Evolutionary conservation across 2,329 filamentous ascomycete genomes (phyloP).

Genomic region (Ophiostoma sp.): DNA sequence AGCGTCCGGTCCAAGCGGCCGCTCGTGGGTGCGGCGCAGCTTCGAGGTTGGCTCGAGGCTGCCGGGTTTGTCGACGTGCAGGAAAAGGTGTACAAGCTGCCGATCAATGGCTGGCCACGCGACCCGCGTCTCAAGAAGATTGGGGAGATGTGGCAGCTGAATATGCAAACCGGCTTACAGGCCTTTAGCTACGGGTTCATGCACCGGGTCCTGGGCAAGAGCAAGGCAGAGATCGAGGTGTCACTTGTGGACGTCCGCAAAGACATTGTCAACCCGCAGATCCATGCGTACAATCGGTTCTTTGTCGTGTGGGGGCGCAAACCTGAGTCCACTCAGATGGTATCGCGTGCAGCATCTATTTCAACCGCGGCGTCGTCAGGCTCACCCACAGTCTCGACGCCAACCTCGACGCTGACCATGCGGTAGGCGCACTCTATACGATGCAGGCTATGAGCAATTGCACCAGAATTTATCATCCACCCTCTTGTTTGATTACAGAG

Average conservation of each 20-base stretch:
- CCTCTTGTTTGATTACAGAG: too few species aligned
- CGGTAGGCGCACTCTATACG: not conserved
- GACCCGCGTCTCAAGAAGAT: constrained; percentile 36
- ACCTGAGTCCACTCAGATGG: constrained; percentile 34
- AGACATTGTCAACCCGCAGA: constrained; percentile 47
- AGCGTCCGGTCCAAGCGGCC: constrained; percentile 30
- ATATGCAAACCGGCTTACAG: constrained; percentile 36
- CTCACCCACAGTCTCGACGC: not conserved
- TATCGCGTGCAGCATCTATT: not conserved
- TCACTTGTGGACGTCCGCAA: constrained; percentile 51
- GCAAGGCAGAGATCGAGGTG: constrained; percentile 52
- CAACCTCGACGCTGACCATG: not conserved
- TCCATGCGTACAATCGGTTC: constrained; percentile 53
- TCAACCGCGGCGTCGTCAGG: not conserved
- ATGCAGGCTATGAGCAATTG: too few species aligned
- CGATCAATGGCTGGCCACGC: constrained; percentile 40
- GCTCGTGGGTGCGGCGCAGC: constrained; percentile 26
- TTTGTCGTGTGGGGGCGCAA: constrained; percentile 55
- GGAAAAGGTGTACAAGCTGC: constrained; percentile 36
- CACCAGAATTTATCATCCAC: too few species aligned
- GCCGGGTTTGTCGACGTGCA: constrained; percentile 39
- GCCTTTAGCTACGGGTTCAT: constrained; percentile 37
- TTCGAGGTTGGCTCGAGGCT: constrained; percentile 34
- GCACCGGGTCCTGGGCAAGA: constrained; percentile 42
- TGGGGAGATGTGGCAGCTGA: constrained; percentile 37